phyloP scores from a whole-genome alignment of 208 protist genomes.

The Leptomonas pyrrhocoris region DNA sequence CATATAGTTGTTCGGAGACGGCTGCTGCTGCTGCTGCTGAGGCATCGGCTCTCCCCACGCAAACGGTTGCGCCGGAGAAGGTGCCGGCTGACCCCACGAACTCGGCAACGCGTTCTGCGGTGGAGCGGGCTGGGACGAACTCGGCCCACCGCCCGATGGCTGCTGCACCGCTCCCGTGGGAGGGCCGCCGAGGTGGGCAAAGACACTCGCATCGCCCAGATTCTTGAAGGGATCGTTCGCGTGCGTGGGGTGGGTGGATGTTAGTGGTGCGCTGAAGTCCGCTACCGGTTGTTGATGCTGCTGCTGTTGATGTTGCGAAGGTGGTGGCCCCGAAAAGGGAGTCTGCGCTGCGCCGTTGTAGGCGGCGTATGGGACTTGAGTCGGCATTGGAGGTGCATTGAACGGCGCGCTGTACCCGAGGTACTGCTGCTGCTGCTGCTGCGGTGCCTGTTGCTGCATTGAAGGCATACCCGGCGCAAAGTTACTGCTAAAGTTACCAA shows the following conservation, averaged over 20 bases:
- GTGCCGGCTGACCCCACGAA: background rate
- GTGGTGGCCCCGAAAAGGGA: background rate
- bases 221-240: conserved; percentile 15
- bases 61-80: background rate
- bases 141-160: background rate
- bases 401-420: background rate
- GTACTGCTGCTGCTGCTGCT: conserved; percentile 21
- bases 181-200: conserved; percentile 14
- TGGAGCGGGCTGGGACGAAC: background rate
- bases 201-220: conserved; percentile 3
- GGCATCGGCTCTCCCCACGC: conserved; percentile 6
- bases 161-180: background rate
- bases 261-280: background rate
- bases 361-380: background rate
- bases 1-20: background rate
- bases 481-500: background rate
- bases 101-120: background rate
- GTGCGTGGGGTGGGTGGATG: background rate
- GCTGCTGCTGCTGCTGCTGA: conserved; percentile 21
- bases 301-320: conserved; percentile 13
- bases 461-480: background rate
- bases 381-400: background rate
- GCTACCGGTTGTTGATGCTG: conserved; percentile 1
- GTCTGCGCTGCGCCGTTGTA: background rate
- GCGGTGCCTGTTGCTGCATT: conserved; percentile 7